Conservation (phyloP, 1,139 yeast genomes). For the Scheffersomyces cryptocercus region DNA sequence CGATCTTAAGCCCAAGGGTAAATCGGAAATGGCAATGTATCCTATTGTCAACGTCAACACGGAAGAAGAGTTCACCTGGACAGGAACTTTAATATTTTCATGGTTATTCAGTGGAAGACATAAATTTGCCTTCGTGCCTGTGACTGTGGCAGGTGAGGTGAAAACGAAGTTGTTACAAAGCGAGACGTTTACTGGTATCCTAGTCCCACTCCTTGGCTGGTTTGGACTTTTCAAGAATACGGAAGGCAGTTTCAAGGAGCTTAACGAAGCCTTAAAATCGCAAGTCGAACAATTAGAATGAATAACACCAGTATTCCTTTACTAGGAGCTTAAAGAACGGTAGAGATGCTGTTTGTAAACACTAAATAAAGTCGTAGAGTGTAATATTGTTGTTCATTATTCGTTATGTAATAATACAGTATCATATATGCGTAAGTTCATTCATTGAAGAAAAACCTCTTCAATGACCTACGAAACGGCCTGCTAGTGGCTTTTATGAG, state of each 20-base stretch:
- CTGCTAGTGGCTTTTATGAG: background rate
- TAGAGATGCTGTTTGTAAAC: too few species aligned
- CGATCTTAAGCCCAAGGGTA: background rate
- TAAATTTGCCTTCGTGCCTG: background rate
- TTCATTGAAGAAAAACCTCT: background rate
- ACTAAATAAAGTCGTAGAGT: too few species aligned
- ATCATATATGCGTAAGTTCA: too few species aligned
- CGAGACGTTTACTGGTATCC: background rate
- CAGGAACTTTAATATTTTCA: background rate
- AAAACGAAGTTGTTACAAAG: background rate
- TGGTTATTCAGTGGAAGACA: background rate
- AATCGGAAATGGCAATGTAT: background rate
- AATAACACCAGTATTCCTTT: background rate
- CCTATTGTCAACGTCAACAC: background rate
- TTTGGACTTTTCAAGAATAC: background rate
- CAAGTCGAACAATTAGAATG: background rate
- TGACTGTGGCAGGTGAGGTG: background rate
- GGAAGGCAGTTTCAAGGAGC: background rate
- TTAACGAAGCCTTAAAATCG: background rate
- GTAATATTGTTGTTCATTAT: too few species aligned
- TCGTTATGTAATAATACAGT: too few species aligned
- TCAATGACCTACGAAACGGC: background rate
- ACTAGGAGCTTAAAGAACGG: too few species aligned
- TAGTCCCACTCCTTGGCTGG: background rate
- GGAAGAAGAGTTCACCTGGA: background rate